Conservation (phyloP, 768 basidiomycete species). For the Coprinellus aureogranulatus region DNA sequence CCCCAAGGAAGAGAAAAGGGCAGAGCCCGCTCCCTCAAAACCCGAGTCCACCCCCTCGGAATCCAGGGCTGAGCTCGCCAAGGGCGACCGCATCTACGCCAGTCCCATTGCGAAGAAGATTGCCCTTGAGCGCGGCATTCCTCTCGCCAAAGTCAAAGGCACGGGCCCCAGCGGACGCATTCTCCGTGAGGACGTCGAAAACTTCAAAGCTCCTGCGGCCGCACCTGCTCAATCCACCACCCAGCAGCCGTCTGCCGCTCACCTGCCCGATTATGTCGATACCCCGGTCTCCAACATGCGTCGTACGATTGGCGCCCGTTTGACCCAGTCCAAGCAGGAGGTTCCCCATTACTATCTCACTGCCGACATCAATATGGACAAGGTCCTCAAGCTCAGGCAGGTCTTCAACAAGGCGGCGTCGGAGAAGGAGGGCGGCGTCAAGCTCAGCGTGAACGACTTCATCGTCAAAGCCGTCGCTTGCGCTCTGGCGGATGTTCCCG, state of each 20-base stretch:
- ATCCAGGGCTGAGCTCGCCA: slow-evolving; percentile 53
- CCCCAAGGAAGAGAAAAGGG: slow-evolving; percentile 30
- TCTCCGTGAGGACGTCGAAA: slow-evolving; percentile 91
- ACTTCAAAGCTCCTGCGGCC: slow-evolving; percentile 61
- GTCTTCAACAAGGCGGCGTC: slow-evolving; percentile 89
- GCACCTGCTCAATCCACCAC: slow-evolving; percentile 43
- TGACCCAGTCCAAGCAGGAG: slow-evolving; percentile 90
- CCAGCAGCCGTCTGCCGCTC: slow-evolving; percentile 47
- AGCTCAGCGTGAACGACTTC: slow-evolving; percentile 98
- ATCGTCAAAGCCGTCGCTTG: slow-evolving; percentile 92
- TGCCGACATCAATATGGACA: slow-evolving; percentile 94
- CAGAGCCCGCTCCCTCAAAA: slow-evolving; percentile 35
- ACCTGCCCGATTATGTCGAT: slow-evolving; percentile 75
- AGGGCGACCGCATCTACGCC: slow-evolving; percentile 87
- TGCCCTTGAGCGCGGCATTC: slow-evolving; percentile 90
- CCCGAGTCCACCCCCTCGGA: slow-evolving; percentile 34
- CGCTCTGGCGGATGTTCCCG: slow-evolving; percentile 91
- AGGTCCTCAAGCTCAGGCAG: slow-evolving; percentile 87
- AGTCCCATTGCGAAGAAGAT: slow-evolving; percentile 96
- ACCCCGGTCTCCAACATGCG: slow-evolving; percentile 93
- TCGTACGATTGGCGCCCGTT: slow-evolving; percentile 84
- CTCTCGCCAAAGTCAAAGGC: slow-evolving; percentile 86
- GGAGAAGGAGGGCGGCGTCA: slow-evolving; percentile 86
- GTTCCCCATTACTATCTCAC: slow-evolving; percentile 98
- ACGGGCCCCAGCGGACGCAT: slow-evolving; percentile 93